These are phyloP conservation scores for Salicornia ramosissima DNA, from an alignment of 148 eudicot genomes.

Conservation along the genomic window DNA sequence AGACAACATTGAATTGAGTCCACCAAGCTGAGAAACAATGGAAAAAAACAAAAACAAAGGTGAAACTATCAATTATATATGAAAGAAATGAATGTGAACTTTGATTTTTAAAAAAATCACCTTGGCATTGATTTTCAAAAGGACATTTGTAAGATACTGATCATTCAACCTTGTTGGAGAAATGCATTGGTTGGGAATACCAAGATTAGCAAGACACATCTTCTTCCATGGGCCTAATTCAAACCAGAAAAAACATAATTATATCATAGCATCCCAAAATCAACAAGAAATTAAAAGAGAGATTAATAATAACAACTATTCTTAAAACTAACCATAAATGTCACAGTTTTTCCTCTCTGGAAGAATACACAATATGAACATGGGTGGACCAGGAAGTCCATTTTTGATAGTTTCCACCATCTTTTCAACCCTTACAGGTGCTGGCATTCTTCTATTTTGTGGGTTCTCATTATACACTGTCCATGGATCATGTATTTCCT, in stretches of 20 bases:
- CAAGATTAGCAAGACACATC: conserved; percentile 48
- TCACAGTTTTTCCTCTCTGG: conserved; percentile 45
- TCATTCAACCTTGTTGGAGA: conserved; percentile 64
- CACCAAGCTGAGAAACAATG: conserved; percentile 38
- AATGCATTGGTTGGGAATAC: conserved; percentile 64
- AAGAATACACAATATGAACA: conserved; percentile 35
- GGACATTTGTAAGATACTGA: conserved; percentile 69
- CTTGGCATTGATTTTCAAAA: conserved; percentile 80
- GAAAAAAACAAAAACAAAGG: neutral
- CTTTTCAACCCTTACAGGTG: conserved; percentile 43
- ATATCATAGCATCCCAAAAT: neutral
- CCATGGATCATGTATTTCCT: conserved; percentile 32
- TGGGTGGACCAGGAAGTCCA: conserved; percentile 39
- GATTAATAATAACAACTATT: neutral
- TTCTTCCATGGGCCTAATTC: conserved; percentile 79
- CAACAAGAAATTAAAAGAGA: no score
- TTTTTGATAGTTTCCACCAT: conserved; percentile 33
- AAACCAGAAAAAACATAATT: neutral
- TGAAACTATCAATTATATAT: no score
- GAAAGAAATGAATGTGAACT: neutral
- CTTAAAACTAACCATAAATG: conserved; percentile 32
- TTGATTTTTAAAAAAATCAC: no score
- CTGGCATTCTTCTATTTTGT: conserved; percentile 33
- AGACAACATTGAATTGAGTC: conserved; percentile 39
- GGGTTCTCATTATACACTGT: conserved; percentile 33